Percentiles rank a stretch among this genome's conserved stretches.
These are phyloP conservation scores for Ustilago crameri DNA, from an alignment of 1,284 basidiomycete genomes.

Conservation along the genomic window DNA sequence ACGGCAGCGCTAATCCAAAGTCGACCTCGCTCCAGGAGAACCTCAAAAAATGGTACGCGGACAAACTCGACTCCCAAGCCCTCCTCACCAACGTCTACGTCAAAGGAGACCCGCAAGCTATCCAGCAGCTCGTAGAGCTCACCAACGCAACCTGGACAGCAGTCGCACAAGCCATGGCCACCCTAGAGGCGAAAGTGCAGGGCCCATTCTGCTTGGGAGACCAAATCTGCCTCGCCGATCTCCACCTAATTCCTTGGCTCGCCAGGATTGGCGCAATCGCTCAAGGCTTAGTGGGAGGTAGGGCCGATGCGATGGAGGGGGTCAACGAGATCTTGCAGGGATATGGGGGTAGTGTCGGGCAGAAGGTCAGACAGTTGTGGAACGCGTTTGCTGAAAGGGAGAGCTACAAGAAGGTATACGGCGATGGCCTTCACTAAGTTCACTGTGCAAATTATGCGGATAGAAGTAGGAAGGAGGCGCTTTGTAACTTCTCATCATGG, in stretches of 20 bases:
- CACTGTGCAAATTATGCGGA: no score
- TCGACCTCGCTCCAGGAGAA: constrained; percentile 36
- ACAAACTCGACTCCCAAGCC: constrained; percentile 68
- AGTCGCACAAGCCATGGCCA: constrained; percentile 71
- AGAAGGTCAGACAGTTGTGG: constrained; percentile 36
- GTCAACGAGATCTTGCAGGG: constrained; percentile 7
- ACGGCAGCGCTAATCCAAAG: constrained; percentile 66
- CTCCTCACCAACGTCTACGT: constrained; percentile 68
- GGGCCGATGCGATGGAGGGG: constrained; percentile 7
- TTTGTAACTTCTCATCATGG: no score
- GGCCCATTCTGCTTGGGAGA: constrained; percentile 80
- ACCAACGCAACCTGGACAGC: constrained; percentile 71
- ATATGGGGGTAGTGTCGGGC: constrained; percentile 14
- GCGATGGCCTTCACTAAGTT: constrained; percentile 42
- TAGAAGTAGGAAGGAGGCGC: no score
- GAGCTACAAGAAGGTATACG: constrained; percentile 48
- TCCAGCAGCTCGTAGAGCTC: constrained; percentile 67
- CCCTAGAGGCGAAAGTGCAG: constrained; percentile 74
- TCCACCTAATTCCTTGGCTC: constrained; percentile 83
- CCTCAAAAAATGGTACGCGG: constrained; percentile 69
- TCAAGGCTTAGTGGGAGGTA: background rate
- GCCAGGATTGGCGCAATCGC: constrained; percentile 68
- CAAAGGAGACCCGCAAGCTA: constrained; percentile 10
- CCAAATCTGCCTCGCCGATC: constrained; percentile 81
- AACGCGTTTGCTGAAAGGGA: constrained; percentile 19